These are phyloP conservation scores for Cutaneotrichosporon sp. DNA, from an alignment of 1,284 basidiomycete species.

Conservation along the genomic window DNA sequence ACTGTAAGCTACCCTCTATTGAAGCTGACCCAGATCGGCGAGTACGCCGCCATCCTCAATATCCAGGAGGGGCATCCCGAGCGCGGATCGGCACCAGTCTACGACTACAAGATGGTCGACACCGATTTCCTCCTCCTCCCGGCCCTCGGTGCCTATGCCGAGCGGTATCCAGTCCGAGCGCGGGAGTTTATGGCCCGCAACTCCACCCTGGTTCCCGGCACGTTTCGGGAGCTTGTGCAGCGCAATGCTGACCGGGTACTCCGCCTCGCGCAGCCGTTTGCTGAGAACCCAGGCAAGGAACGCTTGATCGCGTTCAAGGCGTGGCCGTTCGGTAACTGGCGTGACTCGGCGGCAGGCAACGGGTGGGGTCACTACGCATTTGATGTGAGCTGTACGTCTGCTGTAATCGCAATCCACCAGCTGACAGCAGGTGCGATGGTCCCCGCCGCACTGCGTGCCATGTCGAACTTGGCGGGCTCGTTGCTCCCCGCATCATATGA, in stretches of 20 bases:
- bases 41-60: constrained; percentile 42
- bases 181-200: constrained; percentile 39
- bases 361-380: constrained; percentile 58
- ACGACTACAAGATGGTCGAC: constrained; percentile 56
- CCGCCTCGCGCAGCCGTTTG: constrained; percentile 50
- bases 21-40: constrained; percentile 28
- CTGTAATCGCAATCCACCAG: no score
- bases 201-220: constrained; percentile 53
- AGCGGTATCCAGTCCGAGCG: constrained; percentile 30
- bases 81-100: constrained; percentile 53
- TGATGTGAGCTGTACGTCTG: constrained; percentile 54
- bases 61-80: constrained; percentile 51
- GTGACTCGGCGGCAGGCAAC: constrained; percentile 58
- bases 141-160: constrained; percentile 54
- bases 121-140: constrained; percentile 57
- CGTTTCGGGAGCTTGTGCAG: constrained; percentile 48
- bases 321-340: constrained; percentile 57
- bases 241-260: constrained; percentile 35
- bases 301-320: constrained; percentile 51
- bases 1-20: constrained; percentile 30
- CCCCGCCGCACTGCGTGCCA: constrained; percentile 57
- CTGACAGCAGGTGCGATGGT: constrained; percentile 53
- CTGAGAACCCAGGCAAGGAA: constrained; percentile 40
- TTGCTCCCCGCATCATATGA: constrained; percentile 46
- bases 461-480: constrained; percentile 51